Evolutionary conservation across 1,139 yeast species (phyloP), one percentile per base, ranked within the genome.

Genomic region (Waltiozyma solani): DNA sequence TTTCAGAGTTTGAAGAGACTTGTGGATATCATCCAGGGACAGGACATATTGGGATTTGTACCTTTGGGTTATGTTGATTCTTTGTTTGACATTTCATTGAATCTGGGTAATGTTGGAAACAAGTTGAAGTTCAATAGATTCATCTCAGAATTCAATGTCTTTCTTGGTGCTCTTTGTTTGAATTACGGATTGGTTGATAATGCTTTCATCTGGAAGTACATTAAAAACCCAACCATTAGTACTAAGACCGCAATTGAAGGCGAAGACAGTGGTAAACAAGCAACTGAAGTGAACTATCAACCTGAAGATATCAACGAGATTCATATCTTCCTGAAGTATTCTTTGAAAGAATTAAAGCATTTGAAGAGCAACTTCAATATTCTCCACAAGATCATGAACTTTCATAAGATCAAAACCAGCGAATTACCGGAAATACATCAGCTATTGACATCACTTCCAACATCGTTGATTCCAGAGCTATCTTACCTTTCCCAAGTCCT

Each of bases 251-350:
- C n/a, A n/a, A n/a, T n/a, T n/a, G n/a, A n/a, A n/a, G n/a, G n/a
- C n/a, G n/a, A n/a, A n/a, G n/a, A n/a, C n/a, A n/a, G n/a, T n/a
- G n/a, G n/a, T n/a, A n/a, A n/a, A n/a, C n/a, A n/a, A n/a, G n/a
- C 17, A 26, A 4, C 8, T n/a, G 30, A 26, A n/a, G 13, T 26
- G 8, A 26, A 26, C 14, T 26, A 26, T 11, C 30, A 59, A 32
- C 63, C 63, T 2, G 75, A 69, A 39, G 71, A 67, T 39, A 55
- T 69, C 25, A 59, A 64, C 15, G 82, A 77, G 35, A 75, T 78
- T 35, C 74, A 70, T 37, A 65, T 66, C 26, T 82, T 83, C 49
- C 52, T 80, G 22, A 66, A 66, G 34, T 79, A 67, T 48, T 72
- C 82, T 1, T 45, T 62, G 20, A 59, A 62, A 12, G 85, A 79